Conservation (phyloP, 768 basidiomycete species). For the Rhizopogon salebrosus region DNA sequence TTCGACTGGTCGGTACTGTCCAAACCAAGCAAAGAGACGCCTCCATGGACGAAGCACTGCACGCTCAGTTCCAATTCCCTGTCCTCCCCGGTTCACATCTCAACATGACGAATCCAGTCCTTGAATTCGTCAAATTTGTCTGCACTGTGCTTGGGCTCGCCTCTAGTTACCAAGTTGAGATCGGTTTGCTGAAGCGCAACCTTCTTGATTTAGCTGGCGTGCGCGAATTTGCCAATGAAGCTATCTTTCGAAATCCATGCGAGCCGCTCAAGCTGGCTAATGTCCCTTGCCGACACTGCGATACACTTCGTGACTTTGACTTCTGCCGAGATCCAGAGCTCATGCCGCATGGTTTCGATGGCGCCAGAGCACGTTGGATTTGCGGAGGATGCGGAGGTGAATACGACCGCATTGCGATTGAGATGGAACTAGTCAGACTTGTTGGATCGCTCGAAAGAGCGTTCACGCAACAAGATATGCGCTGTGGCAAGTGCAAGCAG, state of each 20-base stretch:
- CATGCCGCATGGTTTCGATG: conserved; percentile 49
- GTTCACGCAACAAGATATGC: conserved; percentile 86
- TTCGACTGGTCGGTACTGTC: conserved; percentile 62
- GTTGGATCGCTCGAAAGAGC: conserved; percentile 64
- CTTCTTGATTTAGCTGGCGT: conserved; percentile 83
- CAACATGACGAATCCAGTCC: conserved; percentile 67
- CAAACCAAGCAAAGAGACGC: conserved; percentile 59
- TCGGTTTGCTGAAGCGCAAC: conserved; percentile 85
- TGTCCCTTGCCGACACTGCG: conserved; percentile 87
- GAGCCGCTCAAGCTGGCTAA: conserved; percentile 79
- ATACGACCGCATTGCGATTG: conserved; percentile 85
- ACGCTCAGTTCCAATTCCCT: conserved; percentile 72
- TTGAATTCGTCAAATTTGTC: conserved; percentile 85
- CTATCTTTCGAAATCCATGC: conserved; percentile 88
- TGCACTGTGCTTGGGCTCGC: conserved; percentile 80
- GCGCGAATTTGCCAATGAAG: conserved; percentile 82
- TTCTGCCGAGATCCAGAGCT: conserved; percentile 91
- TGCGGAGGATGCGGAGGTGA: conserved; percentile 75
- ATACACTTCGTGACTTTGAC: conserved; percentile 84
- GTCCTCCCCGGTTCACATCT: conserved; percentile 83
- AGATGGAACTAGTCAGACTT: conserved; percentile 78
- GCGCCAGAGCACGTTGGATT: conserved; percentile 54
- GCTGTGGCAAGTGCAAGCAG: conserved; percentile 86
- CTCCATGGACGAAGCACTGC: conserved; percentile 45
- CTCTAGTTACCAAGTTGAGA: conserved; percentile 78